Evolutionary conservation across 352 stramenopile genomes (phyloP), one percentile per base, ranked within the genome.

Genomic region (Aphanomyces stellatus): DNA sequence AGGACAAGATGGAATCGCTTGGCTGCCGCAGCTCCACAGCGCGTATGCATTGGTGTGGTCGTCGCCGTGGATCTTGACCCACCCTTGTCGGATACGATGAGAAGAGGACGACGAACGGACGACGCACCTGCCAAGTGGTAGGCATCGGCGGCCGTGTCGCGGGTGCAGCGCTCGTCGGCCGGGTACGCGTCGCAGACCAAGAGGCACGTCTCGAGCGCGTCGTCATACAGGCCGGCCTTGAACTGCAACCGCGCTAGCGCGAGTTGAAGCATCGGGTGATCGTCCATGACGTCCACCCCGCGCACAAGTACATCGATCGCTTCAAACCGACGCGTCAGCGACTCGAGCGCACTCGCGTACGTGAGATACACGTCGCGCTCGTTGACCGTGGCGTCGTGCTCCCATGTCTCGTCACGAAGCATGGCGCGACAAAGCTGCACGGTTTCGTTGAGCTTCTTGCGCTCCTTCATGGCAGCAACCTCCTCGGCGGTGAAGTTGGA

Each of bases 11-110:
- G 66, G 66, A 2, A 75, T 48, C 19, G 40, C 55, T 28, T 17
- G 35, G 35, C 46, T 55, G 63, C 70, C 70, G 5, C 69, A 22
- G 22, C 34, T 72, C 70, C 70, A 75, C 27, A 70, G 30, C 19
- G 41, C 24, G 49, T 75, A 75, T 15, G 70, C 70, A 19, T 49
- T 30, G 3, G 66, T 75, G 24, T 75, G 70, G 33, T 69, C 53
- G 42, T 75, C 70, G 8, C 60, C 42, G 43, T 75, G 70, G 27
- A 75, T 73, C 33, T 71, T 70, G 57, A 75, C 53, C 70, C 70
- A 75, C 31, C 70, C 70, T 57, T 19, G 6, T 24, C 42, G 19
- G 25, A 22, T 24, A 22, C n/a, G 42, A 51, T 25, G 5, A 22
- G 42, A 25, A 13, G 17, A 43, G 37, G 37, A 17, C 8, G 17